These are phyloP conservation scores for Xenosphaeropsis pyriputrescens DNA, from an alignment of 2,329 filamentous ascomycete genomes.

Conservation along the genomic window DNA sequence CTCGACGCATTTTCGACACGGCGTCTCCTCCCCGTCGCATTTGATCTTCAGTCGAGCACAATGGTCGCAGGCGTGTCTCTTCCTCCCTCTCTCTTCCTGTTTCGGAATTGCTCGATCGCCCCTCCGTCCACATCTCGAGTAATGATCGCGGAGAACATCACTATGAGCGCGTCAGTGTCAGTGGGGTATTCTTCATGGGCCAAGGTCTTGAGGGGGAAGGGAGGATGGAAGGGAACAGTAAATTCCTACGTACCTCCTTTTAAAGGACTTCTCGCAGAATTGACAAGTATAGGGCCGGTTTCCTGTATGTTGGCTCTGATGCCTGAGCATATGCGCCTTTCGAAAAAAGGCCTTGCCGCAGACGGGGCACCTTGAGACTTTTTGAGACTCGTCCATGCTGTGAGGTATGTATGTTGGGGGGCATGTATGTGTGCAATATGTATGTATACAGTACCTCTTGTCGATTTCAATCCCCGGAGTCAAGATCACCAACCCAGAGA, in stretches of 20 bases:
- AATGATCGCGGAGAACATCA: constrained; percentile 19
- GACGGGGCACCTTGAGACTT: constrained; percentile 16
- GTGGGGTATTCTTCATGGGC: too few species aligned
- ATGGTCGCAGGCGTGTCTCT: constrained; percentile 18
- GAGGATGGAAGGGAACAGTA: not conserved
- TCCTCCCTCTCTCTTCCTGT: constrained; percentile 17
- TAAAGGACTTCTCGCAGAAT: constrained; percentile 20
- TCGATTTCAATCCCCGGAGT: too few species aligned
- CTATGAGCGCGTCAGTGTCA: constrained; percentile 3
- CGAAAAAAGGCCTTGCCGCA: constrained; percentile 19
- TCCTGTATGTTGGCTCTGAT: constrained; percentile 18
- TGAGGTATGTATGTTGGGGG: too few species aligned
- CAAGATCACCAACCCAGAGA: too few species aligned
- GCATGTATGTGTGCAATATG: too few species aligned
- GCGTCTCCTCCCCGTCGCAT: constrained; percentile 15
- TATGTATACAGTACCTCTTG: too few species aligned
- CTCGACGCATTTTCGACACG: constrained; percentile 17
- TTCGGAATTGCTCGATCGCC: constrained; percentile 15
- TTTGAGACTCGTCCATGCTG: constrained; percentile 16
- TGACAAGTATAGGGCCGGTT: constrained; percentile 17
- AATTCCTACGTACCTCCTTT: constrained; percentile 13
- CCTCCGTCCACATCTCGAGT: constrained; percentile 16
- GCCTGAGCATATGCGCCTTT: constrained; percentile 18
- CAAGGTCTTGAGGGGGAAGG: too few species aligned
- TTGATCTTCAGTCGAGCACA: constrained; percentile 19